A percentile compares a stretch with the other conserved stretches of the same genome.
Conservation (phyloP, 176 grass and related monocot genomes). For the Cymbopogon citratus region DNA sequence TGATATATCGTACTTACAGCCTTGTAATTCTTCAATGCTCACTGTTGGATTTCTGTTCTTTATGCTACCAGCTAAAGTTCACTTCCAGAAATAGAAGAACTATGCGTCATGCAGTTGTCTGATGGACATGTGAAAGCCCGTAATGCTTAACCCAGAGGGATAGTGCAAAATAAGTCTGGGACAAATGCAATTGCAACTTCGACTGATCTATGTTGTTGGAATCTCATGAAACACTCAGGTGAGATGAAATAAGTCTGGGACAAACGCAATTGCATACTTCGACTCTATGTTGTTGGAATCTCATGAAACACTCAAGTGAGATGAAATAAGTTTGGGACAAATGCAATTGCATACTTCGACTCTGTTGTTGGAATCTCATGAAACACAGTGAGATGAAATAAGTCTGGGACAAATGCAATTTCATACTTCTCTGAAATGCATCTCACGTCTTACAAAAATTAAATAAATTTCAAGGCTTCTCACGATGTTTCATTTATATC, state of each 20-base stretch:
- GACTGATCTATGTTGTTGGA: too few species aligned
- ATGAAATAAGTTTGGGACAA: too few species aligned
- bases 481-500: background rate
- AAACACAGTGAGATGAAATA: background rate
- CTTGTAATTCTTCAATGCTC: background rate
- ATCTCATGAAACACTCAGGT: too few species aligned
- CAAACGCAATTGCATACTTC: too few species aligned
- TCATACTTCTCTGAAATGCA: background rate
- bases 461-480: background rate
- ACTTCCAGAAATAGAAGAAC: background rate
- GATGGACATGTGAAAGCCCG: background rate
- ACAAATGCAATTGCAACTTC: too few species aligned
- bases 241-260: too few species aligned
- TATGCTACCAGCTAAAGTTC: background rate
- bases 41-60: background rate
- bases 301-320: too few species aligned
- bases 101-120: background rate
- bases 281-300: too few species aligned
- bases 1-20: background rate
- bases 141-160: background rate
- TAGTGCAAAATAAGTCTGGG: background rate
- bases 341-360: background rate
- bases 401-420: too few species aligned
- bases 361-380: background rate
- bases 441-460: background rate